Conservation (phyloP, 2,329 filamentous ascomycete genomes). For the Chalaropsis ovoidea region DNA sequence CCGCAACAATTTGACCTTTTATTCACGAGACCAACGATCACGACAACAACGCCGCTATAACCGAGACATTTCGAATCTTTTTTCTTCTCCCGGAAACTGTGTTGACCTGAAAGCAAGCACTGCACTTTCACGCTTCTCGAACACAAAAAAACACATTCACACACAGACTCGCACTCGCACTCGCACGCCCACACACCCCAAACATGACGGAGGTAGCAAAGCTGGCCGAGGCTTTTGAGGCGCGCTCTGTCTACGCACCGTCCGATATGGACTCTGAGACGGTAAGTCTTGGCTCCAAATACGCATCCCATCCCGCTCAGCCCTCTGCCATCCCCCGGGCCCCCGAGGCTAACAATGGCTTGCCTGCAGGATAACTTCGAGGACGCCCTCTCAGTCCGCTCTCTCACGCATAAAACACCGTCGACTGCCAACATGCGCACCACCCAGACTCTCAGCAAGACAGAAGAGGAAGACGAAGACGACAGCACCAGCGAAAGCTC, state of each 20-base stretch:
- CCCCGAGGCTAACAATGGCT: constrained; percentile 17
- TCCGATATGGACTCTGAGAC: constrained; percentile 24
- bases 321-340: not conserved
- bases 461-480: constrained; percentile 30
- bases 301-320: not conserved
- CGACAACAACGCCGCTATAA: not conserved
- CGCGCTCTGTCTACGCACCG: constrained; percentile 18
- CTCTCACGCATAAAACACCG: constrained; percentile 46
- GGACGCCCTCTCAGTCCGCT: constrained; percentile 57
- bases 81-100: not conserved
- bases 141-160: not conserved
- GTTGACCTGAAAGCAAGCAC: not conserved
- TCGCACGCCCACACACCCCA: not conserved
- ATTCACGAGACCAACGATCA: constrained; percentile 18
- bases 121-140: not conserved
- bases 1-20: not conserved
- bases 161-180: not conserved
- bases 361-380: constrained; percentile 62
- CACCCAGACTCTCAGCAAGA: constrained; percentile 15
- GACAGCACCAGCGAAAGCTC: constrained; percentile 20
- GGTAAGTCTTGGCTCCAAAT: constrained; percentile 1
- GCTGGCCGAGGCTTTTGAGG: constrained; percentile 16
- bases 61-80: not conserved
- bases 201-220: constrained; percentile 23
- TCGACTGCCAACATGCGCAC: constrained; percentile 11